Base-by-base conservation (phyloP, 129 eudicot species). In the Pseudognaphalium luteoalbum region DNA sequence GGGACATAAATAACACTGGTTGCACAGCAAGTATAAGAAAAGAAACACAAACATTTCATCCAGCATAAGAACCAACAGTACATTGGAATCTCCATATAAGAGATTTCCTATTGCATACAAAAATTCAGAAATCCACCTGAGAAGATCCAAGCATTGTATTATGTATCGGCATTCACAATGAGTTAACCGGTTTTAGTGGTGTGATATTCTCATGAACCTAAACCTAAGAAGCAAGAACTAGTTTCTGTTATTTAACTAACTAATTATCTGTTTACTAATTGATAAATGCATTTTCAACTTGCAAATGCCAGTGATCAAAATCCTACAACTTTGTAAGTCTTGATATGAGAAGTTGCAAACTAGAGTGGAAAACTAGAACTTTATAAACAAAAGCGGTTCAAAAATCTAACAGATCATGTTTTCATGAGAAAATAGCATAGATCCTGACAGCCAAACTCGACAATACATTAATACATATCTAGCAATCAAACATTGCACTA, bases 381-480 rank as follows among this genome's bases (percentile, higher is more conserved):
- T 25, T 61, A 30, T 12, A 12, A 64, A 64, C 39, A 32, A 28
- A 22, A 8, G 54, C 17, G 5, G 54, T 47, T 44, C 17, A 28
- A 28, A 37, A 16, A 25, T 39, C 44, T 44, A 60, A 9, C 56
- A 73, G 52, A 63, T 57, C 62, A 17, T 34, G 0, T 16, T 44
- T 41, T 28, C 6, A 44, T 20, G 63, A 29, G 10, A 44, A 32
- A 60, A 75, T 30, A 47, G 44, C 32, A 50, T 44, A 62, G 50
- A 63, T 75, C 78, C 25, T 47, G 28, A 73, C 16, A 35, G 35
- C 76, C 33, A 72, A 54, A 72, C 39, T 56, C 76, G 57, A 54
- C 11, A 17, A 25, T 39, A 22, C 37, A 22, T 21, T 60, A 15
- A 61, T 21, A 61, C 21, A 28, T 41, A 34, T 62, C 44, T 28